Base-by-base conservation (phyloP, 257 asterid species). In the Solanum chaucha region DNA sequence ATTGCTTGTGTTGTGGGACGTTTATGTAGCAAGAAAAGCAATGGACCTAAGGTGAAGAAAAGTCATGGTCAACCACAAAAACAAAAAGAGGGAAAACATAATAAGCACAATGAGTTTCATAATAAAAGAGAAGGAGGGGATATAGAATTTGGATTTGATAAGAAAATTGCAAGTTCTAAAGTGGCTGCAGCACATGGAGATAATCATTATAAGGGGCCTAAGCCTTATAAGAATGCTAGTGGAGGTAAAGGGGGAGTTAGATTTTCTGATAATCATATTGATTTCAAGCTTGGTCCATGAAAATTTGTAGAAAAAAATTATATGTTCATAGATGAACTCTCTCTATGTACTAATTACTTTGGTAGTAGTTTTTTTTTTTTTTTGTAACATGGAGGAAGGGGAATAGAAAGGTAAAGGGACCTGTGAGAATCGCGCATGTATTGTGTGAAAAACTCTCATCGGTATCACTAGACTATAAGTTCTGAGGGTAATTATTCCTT, bases 1-100 rank as follows among this genome's bases (percentile, higher is more conserved):
- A 89, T 93, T 84, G 96, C 98, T 8, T 92, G 95, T 13, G 93
- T 96, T 51, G 87, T 93, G 11, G 98, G 98, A 8, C 93, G 99
- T 75, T 40, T 94, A 26, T 93, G 95, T 93, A 91, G 93, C 93
- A 89, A 88, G 87, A 89, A 93, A 73, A 87, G 81, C 89, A 88
- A 87, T 89, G 90, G 87, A 13, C 75, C 72, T 4, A 91, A 89
- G 91, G 91, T 82, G 84, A 88, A 88, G 88, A 88, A 88, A 22
- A 61, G 88, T 72, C 89, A 86, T 1, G 90, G 83, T 35, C 78
- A 86, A 0, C 70, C 68, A 51, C 68, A 86, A 3, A 93, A 92
- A 87, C 91, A 93, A 78, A 90, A 92, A 88, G 94, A 89, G 77
- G 88, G 91, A 0, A 93, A 89, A 89, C 88, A 87, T 59, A 90